A percentile compares a stretch with the other conserved stretches of the same genome.
Conservation (phyloP, 1,284 basidiomycete genomes). For the Cutaneotrichosporon dermatis region DNA sequence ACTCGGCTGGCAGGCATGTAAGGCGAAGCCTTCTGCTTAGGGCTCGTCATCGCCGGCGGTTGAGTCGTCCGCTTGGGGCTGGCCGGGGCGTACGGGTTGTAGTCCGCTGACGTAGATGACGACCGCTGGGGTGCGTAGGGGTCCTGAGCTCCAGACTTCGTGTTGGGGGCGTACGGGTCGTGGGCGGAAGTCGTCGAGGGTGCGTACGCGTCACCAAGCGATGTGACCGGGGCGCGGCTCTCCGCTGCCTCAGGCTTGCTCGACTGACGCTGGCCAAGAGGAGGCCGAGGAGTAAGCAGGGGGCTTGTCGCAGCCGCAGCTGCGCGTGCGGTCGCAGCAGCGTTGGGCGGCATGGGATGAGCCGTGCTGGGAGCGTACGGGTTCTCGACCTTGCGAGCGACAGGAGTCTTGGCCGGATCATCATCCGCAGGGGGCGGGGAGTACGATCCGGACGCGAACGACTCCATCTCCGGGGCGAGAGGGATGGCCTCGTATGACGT, state of each 20-base stretch:
- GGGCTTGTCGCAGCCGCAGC: background rate
- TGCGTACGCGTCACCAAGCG: background rate
- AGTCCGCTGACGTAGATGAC: background rate
- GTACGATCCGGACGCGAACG: background rate
- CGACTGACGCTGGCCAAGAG: background rate
- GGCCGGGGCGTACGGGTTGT: conserved; percentile 2
- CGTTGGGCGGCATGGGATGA: background rate
- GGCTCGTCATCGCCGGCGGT: background rate
- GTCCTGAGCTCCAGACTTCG: background rate
- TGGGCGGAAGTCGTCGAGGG: background rate
- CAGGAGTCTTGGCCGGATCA: conserved; percentile 1
- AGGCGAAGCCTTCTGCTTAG: background rate
- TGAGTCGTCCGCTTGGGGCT: background rate
- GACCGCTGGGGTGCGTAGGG: conserved; percentile 1
- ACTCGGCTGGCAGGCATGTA: background rate
- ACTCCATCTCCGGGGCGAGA: background rate
- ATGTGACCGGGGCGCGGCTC: too few relatives aligned
- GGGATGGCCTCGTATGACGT: background rate
- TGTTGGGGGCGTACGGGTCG: conserved; percentile 2
- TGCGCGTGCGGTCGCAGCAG: background rate
- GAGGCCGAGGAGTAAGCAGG: background rate
- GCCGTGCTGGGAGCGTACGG: background rate
- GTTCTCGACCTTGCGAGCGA: conserved; percentile 3
- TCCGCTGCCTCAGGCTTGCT: too few relatives aligned
- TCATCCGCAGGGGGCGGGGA: background rate